Evolutionary conservation across 164 flowering plant species (phyloP).

Genomic region (Cinnamomum chago): DNA sequence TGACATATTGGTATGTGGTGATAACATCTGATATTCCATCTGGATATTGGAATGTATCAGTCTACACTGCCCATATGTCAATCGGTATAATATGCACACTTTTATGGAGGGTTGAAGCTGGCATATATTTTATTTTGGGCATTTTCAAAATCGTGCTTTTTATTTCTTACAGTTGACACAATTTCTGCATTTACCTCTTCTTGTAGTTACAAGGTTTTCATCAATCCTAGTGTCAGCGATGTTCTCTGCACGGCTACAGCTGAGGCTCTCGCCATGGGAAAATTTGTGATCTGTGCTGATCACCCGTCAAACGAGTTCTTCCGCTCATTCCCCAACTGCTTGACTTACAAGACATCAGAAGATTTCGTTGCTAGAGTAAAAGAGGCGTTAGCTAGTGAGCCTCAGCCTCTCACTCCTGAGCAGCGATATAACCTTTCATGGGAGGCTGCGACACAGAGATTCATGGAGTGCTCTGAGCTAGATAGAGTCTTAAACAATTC

Average conservation of each 20-base stretch:
- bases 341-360: constrained; percentile 87
- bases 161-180: no score
- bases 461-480: constrained; percentile 82
- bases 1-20: no score
- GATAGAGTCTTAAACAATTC: constrained; percentile 46
- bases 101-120: no score
- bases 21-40: no score
- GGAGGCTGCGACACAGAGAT: constrained; percentile 99
- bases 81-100: no score
- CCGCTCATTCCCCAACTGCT: constrained; percentile 87
- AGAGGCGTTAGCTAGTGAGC: constrained; percentile 65
- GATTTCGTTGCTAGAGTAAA: constrained; percentile 84
- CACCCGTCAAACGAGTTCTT: constrained; percentile 98
- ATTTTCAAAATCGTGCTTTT: no score
- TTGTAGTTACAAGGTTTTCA: constrained; percentile 91
- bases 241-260: constrained; percentile 84
- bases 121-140: no score
- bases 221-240: constrained; percentile 90
- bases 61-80: no score
- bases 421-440: constrained; percentile 83
- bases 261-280: constrained; percentile 99
- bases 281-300: constrained; percentile 94
- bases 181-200: background rate
- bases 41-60: no score
- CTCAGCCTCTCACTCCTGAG: constrained; percentile 76